Conservation (phyloP, 805 yeast species). For the Ogataea ramenticola region DNA sequence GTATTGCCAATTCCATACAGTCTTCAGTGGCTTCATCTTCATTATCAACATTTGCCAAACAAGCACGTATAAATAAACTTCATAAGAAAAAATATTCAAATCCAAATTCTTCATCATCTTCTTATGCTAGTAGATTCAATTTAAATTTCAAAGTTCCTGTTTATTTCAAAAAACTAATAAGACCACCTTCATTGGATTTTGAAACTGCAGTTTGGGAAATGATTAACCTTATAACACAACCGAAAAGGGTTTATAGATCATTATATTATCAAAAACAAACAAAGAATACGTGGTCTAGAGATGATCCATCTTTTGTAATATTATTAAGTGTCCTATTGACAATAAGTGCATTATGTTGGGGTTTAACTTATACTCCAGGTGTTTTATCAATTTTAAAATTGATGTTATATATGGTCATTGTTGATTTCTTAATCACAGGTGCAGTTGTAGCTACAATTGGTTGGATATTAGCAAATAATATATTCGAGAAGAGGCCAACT, state of each 20-base stretch:
- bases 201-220: conserved; percentile 94
- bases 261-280: conserved; percentile 79
- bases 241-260: conserved; percentile 75
- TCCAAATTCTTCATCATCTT: not conserved
- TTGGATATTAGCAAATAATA: conserved; percentile 65
- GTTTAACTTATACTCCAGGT: conserved; percentile 67
- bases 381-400: conserved; percentile 55
- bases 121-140: not conserved
- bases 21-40: conserved; percentile 12
- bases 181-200: conserved; percentile 79
- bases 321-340: conserved; percentile 59
- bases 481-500: conserved; percentile 38
- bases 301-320: conserved; percentile 84
- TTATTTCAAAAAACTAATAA: conserved; percentile 39
- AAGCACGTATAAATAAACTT: conserved; percentile 1
- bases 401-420: conserved; percentile 73
- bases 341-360: conserved; percentile 85
- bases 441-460: conserved; percentile 59
- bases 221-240: conserved; percentile 61
- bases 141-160: conserved; percentile 18
- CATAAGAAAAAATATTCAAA: conserved; percentile 1
- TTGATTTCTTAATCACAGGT: conserved; percentile 75
- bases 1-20: conserved; percentile 20
- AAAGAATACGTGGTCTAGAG: conserved; percentile 76
- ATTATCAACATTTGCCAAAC: conserved; percentile 17